phyloP scores from a whole-genome alignment of 306 rosid genomes.

The Boehmeria nivea region DNA sequence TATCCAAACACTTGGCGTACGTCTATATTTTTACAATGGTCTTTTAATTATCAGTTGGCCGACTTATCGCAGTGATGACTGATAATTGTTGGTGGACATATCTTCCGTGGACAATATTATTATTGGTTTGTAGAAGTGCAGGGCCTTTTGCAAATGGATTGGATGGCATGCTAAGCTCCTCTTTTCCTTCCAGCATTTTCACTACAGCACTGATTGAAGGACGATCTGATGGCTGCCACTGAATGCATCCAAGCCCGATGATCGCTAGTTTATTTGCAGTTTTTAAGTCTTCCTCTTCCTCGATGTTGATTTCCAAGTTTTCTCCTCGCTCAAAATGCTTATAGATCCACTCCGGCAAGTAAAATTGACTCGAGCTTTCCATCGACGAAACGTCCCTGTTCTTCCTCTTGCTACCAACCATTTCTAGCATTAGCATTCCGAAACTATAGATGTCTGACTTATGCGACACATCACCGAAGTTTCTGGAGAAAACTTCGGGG shows the following conservation, averaged over 20 bases:
- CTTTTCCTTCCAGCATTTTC: background rate
- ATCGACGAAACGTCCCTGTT: background rate
- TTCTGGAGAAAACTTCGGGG: conserved; percentile 8
- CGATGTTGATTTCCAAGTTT: background rate
- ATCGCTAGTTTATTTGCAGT: background rate
- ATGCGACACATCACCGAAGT: background rate
- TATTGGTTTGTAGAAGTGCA: too few species aligned
- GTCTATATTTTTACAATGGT: too few species aligned
- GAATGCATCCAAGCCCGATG: conserved; percentile 1
- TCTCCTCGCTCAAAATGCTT: background rate
- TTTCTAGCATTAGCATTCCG: conserved; percentile 2
- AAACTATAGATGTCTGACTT: conserved; percentile 2
- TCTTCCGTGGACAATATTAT: too few species aligned
- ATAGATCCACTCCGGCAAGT: conserved; percentile 2
- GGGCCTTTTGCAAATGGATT: conserved; percentile 6
- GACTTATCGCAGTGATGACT: too few species aligned
- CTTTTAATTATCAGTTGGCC: too few species aligned
- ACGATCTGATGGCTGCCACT: background rate
- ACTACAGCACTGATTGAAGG: background rate
- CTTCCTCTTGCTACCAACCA: background rate
- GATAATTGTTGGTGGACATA: too few species aligned
- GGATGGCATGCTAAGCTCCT: background rate
- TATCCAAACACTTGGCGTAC: too few species aligned
- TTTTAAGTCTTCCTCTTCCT: background rate
- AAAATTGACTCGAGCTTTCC: background rate